Conservation (phyloP, 2,329 filamentous ascomycete species). For the Ophiocordyceps polyrhachis-furcata region DNA sequence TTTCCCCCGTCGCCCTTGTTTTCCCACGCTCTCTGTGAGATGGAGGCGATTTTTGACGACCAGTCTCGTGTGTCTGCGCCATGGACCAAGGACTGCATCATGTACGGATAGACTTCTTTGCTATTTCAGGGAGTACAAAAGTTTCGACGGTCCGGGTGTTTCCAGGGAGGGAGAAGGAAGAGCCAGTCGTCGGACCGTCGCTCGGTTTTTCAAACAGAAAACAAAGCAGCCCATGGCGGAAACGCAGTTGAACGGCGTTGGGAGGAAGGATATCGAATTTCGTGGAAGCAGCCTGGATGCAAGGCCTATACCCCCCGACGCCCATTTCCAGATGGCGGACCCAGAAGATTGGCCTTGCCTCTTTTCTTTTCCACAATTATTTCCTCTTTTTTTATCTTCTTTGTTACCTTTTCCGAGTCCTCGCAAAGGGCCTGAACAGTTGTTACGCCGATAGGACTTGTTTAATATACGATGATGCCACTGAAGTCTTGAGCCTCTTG, state of each 20-base stretch:
- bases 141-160: slow-evolving; percentile 8
- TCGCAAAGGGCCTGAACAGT: too few species aligned
- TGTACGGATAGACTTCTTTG: slow-evolving; percentile 24
- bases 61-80: slow-evolving; percentile 9
- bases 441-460: too few species aligned
- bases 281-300: slow-evolving; percentile 16
- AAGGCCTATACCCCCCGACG: slow-evolving; percentile 23
- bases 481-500: too few species aligned
- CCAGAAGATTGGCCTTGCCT: background rate
- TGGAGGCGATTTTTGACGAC: slow-evolving; percentile 1
- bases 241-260: slow-evolving; percentile 20
- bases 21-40: background rate
- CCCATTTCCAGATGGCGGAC: slow-evolving; percentile 11
- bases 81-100: slow-evolving; percentile 13
- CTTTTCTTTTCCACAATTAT: background rate
- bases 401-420: too few species aligned
- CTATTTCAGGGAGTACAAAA: slow-evolving; percentile 18
- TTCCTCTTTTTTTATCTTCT: too few species aligned
- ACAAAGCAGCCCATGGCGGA: slow-evolving; percentile 3
- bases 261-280: slow-evolving; percentile 18
- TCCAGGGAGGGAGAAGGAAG: slow-evolving; percentile 1
- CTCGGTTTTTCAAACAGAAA: background rate
- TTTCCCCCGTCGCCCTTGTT: background rate
- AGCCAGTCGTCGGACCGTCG: slow-evolving; percentile 1
- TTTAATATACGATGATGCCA: too few species aligned